These are phyloP conservation scores for Aspergillus sp. DNA, from an alignment of 2,329 filamentous ascomycete genomes.

Conservation along the genomic window DNA sequence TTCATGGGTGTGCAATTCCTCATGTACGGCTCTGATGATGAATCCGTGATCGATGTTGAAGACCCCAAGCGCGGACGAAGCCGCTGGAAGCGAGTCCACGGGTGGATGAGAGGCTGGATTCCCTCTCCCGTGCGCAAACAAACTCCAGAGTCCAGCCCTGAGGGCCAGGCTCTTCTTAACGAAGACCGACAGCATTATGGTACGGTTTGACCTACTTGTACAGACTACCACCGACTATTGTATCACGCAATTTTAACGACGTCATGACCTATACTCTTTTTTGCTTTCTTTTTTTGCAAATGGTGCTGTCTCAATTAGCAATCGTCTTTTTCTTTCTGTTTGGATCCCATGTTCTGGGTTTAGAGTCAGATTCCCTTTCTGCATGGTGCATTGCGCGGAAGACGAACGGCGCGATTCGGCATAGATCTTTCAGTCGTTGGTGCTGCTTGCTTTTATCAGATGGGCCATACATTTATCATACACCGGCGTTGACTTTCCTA, in stretches of 20 bases:
- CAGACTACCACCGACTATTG: background rate
- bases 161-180: conserved; percentile 32
- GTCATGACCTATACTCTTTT: background rate
- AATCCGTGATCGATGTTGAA: conserved; percentile 48
- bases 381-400: background rate
- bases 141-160: conserved; percentile 14
- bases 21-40: conserved; percentile 54
- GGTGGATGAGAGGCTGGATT: conserved; percentile 68
- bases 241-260: background rate
- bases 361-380: background rate
- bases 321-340: background rate
- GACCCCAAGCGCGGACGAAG: conserved; percentile 43
- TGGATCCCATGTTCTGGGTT: background rate
- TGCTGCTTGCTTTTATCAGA: background rate
- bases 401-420: background rate
- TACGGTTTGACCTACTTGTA: conserved; percentile 25
- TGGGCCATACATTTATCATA: background rate
- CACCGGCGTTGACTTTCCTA: conserved; percentile 6
- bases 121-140: conserved; percentile 44
- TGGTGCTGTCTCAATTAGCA: background rate
- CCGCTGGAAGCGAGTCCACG: conserved; percentile 58
- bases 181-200: conserved; percentile 33
- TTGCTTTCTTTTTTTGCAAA: background rate
- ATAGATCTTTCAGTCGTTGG: background rate
- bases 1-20: conserved; percentile 64